phyloP scores from a whole-genome alignment of 352 stramenopile genomes.

The Aphanomyces astaci region DNA sequence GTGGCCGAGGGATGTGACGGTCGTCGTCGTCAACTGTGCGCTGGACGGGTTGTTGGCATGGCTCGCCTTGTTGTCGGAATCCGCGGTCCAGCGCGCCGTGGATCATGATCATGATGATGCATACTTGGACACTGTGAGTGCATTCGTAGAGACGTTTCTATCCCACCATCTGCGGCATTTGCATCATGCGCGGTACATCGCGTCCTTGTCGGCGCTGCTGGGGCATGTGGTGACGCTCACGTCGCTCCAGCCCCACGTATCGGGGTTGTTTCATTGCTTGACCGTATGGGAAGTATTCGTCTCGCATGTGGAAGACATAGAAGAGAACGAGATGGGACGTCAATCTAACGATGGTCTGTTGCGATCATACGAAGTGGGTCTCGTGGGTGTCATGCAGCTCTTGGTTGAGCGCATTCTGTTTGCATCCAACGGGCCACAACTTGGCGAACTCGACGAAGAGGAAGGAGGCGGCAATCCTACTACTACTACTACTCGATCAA shows the following conservation, averaged over 20 bases:
- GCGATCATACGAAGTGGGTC: conserved; percentile 54
- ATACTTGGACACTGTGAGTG: conserved; percentile 68
- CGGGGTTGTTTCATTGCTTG: conserved; percentile 69
- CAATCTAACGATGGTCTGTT: conserved; percentile 38
- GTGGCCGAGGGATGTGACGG: conserved; percentile 12
- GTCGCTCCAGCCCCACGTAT: conserved; percentile 58
- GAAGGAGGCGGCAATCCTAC: too few species aligned
- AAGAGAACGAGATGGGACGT: conserved; percentile 60
- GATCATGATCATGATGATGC: too few species aligned
- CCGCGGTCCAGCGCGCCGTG: neutral
- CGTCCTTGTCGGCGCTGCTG: conserved; percentile 45
- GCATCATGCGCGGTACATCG: conserved; percentile 42
- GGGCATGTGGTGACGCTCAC: conserved; percentile 55
- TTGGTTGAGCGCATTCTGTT: conserved; percentile 65
- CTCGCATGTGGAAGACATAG: conserved; percentile 66
- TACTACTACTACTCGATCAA: too few species aligned
- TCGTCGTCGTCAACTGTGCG: conserved; percentile 8
- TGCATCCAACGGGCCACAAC: conserved; percentile 48
- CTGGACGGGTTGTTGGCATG: neutral
- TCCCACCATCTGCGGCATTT: conserved; percentile 68
- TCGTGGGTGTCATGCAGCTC: conserved; percentile 70
- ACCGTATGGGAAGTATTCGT: conserved; percentile 80
- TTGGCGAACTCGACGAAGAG: conserved; percentile 44
- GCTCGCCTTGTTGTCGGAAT: neutral
- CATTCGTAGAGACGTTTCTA: conserved; percentile 64